A percentile compares a stretch with the other conserved stretches of the same genome.
Conservation (phyloP, 352 stramenopile species). For the Globisporangium orthogonon region DNA sequence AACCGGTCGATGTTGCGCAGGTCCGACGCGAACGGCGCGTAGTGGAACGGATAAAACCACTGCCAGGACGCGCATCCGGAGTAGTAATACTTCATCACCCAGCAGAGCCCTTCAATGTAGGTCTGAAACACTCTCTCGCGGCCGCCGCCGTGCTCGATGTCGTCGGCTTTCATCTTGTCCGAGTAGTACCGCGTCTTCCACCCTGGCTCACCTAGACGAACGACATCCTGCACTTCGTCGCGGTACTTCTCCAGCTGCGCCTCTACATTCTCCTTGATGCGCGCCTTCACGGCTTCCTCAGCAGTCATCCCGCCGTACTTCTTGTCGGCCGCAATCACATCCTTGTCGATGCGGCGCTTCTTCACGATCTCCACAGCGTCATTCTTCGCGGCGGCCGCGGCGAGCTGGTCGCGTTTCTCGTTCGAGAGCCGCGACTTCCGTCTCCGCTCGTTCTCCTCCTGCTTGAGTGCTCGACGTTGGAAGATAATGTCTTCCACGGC, state of each 20-base stretch:
- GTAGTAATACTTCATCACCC: conserved; percentile 99
- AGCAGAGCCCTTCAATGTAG: conserved; percentile 98
- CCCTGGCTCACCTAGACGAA: conserved; percentile 92
- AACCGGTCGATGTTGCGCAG: conserved; percentile 86
- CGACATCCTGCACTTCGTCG: conserved; percentile 88
- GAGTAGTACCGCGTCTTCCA: conserved; percentile 95
- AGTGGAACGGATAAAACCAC: conserved; percentile 99
- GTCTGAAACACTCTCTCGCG: conserved; percentile 90
- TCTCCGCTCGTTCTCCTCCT: conserved; percentile 73
- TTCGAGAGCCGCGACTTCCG: conserved; percentile 59
- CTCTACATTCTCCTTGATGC: conserved; percentile 74
- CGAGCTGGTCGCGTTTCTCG: conserved; percentile 70
- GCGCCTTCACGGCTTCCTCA: conserved; percentile 70
- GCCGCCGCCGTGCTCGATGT: conserved; percentile 76
- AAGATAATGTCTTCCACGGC: conserved; percentile 96
- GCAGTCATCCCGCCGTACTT: conserved; percentile 62
- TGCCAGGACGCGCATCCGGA: conserved; percentile 97
- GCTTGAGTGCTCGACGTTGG: conserved; percentile 72
- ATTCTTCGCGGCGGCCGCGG: conserved; percentile 45
- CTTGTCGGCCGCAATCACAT: conserved; percentile 56
- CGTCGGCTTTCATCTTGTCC: conserved; percentile 82
- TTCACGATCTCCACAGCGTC: conserved; percentile 77
- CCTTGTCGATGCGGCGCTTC: conserved; percentile 64
- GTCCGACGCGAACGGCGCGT: conserved; percentile 93
- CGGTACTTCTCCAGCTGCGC: conserved; percentile 76